Evolutionary conservation across 257 asterid species (phyloP).

Genomic region (Gardenia jasminoides): DNA sequence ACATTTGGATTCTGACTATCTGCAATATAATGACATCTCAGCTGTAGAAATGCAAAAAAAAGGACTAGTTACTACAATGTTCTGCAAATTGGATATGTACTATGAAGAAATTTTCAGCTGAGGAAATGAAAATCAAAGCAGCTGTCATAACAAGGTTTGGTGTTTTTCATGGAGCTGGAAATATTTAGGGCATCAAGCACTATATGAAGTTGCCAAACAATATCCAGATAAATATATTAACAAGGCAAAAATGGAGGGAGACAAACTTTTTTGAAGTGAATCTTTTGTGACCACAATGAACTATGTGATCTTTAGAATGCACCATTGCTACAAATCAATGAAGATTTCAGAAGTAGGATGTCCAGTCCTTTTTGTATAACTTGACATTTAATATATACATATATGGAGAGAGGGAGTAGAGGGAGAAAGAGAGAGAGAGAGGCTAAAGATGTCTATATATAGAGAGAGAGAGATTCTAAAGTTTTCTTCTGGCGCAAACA

Average conservation of each 20-base stretch:
- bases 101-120: not conserved
- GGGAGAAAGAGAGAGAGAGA: too few relatives aligned
- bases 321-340: too few relatives aligned
- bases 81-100: not conserved
- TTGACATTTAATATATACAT: too few relatives aligned
- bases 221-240: too few relatives aligned
- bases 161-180: not conserved
- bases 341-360: too few relatives aligned
- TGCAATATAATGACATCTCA: not conserved
- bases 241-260: not conserved
- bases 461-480: too few relatives aligned
- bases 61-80: not conserved
- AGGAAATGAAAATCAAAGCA: not conserved
- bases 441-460: too few relatives aligned
- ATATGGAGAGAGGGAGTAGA: too few relatives aligned
- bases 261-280: too few relatives aligned
- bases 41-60: not conserved
- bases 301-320: not conserved
- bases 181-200: not conserved
- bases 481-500: not conserved
- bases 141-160: not conserved
- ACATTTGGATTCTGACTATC: not conserved
- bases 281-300: not conserved
- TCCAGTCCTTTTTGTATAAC: too few relatives aligned
- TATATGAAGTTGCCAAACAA: not conserved